These are phyloP conservation scores for Murraya koenigii DNA, from an alignment of 345 rosid genomes.

Conservation along the genomic window DNA sequence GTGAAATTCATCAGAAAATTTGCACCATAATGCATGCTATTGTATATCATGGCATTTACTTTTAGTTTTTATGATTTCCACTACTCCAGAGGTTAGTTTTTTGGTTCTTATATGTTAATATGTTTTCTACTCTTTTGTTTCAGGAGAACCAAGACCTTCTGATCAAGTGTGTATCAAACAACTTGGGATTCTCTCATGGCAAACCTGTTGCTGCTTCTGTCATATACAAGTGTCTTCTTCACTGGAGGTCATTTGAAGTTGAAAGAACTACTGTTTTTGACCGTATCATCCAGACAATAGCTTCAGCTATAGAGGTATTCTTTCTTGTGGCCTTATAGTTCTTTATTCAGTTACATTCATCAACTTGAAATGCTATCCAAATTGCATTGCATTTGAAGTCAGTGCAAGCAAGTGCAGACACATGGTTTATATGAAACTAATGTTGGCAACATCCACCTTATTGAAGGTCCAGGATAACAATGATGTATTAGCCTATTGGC, in stretches of 20 bases:
- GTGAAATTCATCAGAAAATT: conserved; percentile 1
- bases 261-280: conserved; percentile 94
- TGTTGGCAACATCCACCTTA: conserved; percentile 22
- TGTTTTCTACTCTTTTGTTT: conserved; percentile 22
- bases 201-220: conserved; percentile 97
- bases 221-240: conserved; percentile 91
- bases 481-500: conserved; percentile 86
- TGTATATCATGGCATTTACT: conserved; percentile 3
- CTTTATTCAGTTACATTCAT: background rate
- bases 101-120: conserved; percentile 3
- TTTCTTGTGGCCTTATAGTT: background rate
- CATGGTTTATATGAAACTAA: conserved; percentile 14
- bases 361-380: background rate
- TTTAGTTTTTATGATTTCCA: background rate
- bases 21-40: background rate
- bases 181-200: conserved; percentile 85
- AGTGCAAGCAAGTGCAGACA: background rate
- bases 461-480: conserved; percentile 81
- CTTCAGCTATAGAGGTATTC: conserved; percentile 81
- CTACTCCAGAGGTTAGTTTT: background rate
- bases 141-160: conserved; percentile 95
- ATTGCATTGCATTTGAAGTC: conserved; percentile 12
- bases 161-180: conserved; percentile 84
- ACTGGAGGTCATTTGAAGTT: conserved; percentile 98
- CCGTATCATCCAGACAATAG: conserved; percentile 93